phyloP scores from a whole-genome alignment of 257 asterid genomes.

The Verbena officinalis region DNA sequence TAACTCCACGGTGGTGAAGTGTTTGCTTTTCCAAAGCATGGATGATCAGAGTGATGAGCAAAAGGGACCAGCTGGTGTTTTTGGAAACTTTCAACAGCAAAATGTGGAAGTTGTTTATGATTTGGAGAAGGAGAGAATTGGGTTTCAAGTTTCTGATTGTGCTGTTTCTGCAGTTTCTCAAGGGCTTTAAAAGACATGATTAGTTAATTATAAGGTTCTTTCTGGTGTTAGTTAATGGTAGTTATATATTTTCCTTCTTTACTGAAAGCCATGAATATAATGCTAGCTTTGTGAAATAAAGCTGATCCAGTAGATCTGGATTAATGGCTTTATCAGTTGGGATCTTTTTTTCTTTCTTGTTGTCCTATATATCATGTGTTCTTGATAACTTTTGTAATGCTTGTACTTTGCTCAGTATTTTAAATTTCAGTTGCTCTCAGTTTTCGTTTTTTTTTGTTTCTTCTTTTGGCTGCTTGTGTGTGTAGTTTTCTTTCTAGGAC shows the following conservation, averaged over 20 bases:
- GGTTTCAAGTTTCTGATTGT: conserved; percentile 64
- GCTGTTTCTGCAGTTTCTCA: conserved; percentile 49
- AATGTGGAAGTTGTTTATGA: conserved; percentile 81
- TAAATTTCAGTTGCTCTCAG: background rate
- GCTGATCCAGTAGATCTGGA: conserved; percentile 18
- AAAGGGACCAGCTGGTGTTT: conserved; percentile 71
- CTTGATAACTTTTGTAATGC: background rate
- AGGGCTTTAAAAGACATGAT: conserved; percentile 39
- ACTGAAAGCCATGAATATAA: no score
- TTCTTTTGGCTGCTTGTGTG: no score
- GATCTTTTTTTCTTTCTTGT: background rate
- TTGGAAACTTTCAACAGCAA: conserved; percentile 78
- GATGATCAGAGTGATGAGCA: conserved; percentile 40
- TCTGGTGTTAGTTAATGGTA: background rate
- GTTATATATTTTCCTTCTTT: background rate
- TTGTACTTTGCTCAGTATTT: conserved; percentile 16
- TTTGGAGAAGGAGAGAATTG: conserved; percentile 67
- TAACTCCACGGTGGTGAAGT: conserved; percentile 58
- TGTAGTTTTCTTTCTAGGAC: no score
- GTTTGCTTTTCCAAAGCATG: conserved; percentile 65
- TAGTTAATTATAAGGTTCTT: background rate
- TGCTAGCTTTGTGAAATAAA: background rate
- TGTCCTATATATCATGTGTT: background rate
- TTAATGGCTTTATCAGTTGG: conserved; percentile 20
- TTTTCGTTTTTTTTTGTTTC: no score